Conservation (phyloP, 108 stramenopile genomes). For the Pseudonitzschia multiseries region DNA sequence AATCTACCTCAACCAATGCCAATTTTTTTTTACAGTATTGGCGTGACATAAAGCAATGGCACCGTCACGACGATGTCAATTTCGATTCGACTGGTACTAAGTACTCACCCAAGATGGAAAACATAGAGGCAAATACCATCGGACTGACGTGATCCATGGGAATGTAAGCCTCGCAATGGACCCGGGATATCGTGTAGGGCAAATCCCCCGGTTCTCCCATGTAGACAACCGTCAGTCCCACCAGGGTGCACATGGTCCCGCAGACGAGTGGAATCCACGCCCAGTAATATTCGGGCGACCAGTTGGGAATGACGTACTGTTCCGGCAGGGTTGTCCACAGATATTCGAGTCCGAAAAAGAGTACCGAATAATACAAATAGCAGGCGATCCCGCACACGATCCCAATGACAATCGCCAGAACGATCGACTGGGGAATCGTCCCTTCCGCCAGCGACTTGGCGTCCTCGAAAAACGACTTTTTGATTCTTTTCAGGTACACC, state of each 20-base stretch:
- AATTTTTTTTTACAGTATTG: too few relatives aligned
- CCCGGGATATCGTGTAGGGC: slow-evolving; percentile 61
- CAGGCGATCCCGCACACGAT: slow-evolving; percentile 64
- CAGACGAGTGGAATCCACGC: slow-evolving; percentile 65
- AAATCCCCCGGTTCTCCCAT: slow-evolving; percentile 75
- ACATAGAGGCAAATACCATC: slow-evolving; percentile 61
- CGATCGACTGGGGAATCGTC: slow-evolving; percentile 59
- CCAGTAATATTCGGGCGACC: slow-evolving; percentile 37
- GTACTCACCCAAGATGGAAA: slow-evolving; percentile 47
- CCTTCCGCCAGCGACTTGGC: slow-evolving; percentile 50
- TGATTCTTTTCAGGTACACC: slow-evolving; percentile 25
- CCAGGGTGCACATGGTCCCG: slow-evolving; percentile 35
- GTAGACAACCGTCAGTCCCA: slow-evolving; percentile 54
- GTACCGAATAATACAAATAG: slow-evolving; percentile 55
- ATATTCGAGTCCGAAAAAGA: slow-evolving; percentile 41
- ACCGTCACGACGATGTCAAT: too few relatives aligned
- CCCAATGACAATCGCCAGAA: slow-evolving; percentile 53
- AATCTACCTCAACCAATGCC: too few relatives aligned
- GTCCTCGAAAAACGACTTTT: slow-evolving; percentile 50
- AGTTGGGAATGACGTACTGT: slow-evolving; percentile 36
- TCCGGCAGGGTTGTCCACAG: slow-evolving; percentile 62
- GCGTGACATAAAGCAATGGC: too few relatives aligned
- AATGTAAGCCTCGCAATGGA: slow-evolving; percentile 62
- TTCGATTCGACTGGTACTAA: not conserved
- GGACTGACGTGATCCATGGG: slow-evolving; percentile 62